Evolutionary conservation across 2,329 filamentous ascomycete genomes (phyloP).

Genomic region (Colletotrichum endophyticum): DNA sequence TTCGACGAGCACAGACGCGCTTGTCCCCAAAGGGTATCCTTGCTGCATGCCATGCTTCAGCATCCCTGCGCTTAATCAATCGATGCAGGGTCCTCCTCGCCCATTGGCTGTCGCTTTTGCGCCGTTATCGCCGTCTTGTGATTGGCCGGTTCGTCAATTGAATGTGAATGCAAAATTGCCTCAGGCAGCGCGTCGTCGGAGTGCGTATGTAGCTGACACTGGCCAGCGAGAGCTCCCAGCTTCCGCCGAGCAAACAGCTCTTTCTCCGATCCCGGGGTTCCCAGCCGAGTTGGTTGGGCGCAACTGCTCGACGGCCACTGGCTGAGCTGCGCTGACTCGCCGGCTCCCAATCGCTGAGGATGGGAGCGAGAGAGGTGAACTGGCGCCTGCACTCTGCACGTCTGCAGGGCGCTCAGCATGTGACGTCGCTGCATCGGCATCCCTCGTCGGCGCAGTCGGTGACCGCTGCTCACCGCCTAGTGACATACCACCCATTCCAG

Average conservation of each 20-base stretch:
- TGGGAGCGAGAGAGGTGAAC: background rate
- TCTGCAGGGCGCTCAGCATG: slow-evolving; percentile 3
- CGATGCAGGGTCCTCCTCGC: slow-evolving; percentile 6
- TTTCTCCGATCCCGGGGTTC: background rate
- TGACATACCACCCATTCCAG: slow-evolving; percentile 8
- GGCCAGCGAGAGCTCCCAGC: background rate
- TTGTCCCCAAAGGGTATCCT: background rate
- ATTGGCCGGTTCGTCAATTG: background rate
- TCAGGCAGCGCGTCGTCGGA: background rate
- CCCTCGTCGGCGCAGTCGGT: slow-evolving; percentile 14
- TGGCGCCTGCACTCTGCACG: background rate
- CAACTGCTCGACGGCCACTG: background rate
- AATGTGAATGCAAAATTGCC: background rate
- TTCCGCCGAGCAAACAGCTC: background rate
- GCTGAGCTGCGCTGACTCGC: background rate
- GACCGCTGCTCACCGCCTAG: slow-evolving; percentile 15
- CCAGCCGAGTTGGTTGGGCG: background rate
- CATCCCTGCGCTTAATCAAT: slow-evolving; percentile 11
- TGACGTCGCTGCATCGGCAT: slow-evolving; percentile 15
- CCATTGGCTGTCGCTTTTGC: background rate
- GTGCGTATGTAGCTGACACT: background rate
- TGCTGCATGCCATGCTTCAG: slow-evolving; percentile 8
- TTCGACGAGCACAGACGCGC: slow-evolving; percentile 12
- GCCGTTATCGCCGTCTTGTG: background rate
- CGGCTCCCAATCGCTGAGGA: background rate